phyloP scores from a whole-genome alignment of 2,329 filamentous ascomycete genomes.

The Macrophomina tecta region DNA sequence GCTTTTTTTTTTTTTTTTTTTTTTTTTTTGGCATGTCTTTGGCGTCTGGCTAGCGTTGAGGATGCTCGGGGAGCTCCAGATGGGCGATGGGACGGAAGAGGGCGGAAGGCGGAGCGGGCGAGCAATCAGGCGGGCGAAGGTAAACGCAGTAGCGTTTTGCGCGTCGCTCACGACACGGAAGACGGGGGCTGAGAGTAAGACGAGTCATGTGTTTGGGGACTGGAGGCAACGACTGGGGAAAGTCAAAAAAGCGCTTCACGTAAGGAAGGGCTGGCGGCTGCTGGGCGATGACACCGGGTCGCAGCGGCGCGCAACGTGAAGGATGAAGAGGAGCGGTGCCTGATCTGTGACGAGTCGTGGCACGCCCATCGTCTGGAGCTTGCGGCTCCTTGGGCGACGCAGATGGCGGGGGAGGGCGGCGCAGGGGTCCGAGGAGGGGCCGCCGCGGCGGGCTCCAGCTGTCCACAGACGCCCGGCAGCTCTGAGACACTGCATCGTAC shows the following conservation, averaged over 20 bases:
- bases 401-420: background rate
- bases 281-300: too few relatives aligned
- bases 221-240: too few relatives aligned
- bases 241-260: background rate
- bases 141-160: background rate
- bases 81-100: too few relatives aligned
- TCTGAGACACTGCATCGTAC: background rate
- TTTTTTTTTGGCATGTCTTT: background rate
- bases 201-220: background rate
- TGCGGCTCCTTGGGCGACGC: background rate
- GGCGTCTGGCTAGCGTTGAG: too few relatives aligned
- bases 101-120: background rate
- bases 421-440: slow-evolving; percentile 8
- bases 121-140: background rate
- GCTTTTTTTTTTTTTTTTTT: background rate
- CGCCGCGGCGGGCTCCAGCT: background rate
- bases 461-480: slow-evolving; percentile 11
- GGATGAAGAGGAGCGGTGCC: background rate
- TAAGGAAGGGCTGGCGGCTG: background rate
- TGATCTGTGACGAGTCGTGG: slow-evolving; percentile 17
- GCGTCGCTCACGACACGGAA: background rate
- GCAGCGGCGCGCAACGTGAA: background rate
- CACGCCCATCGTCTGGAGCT: slow-evolving; percentile 12
- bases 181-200: background rate
- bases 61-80: too few relatives aligned